Percentiles rank a stretch among this genome's conserved stretches.
phyloP scores from a whole-genome alignment of 2,329 filamentous ascomycete species.

The Ophiostoma perfectum region DNA sequence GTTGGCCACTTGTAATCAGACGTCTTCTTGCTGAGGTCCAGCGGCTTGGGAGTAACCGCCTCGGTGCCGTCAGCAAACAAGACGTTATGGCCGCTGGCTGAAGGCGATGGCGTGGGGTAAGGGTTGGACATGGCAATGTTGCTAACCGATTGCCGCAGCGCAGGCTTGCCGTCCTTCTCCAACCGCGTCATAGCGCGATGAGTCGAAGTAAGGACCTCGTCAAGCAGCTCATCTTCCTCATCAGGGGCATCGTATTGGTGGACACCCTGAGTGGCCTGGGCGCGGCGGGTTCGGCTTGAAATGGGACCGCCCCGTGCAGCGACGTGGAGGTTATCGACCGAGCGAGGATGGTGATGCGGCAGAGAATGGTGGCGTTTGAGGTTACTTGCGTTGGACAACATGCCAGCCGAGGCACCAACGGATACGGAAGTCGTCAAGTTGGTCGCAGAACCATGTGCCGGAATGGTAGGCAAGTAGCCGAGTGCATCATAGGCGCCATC shows the following conservation, averaged over 20 bases:
- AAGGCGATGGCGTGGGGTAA: constrained; percentile 65
- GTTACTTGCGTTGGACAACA: constrained; percentile 40
- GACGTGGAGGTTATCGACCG: constrained; percentile 58
- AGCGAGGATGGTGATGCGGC: constrained; percentile 57
- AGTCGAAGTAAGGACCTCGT: constrained; percentile 77
- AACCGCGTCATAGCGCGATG: constrained; percentile 68
- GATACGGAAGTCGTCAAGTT: constrained; percentile 27
- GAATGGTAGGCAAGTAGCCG: constrained; percentile 41
- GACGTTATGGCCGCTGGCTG: constrained; percentile 73
- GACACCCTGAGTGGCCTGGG: constrained; percentile 67
- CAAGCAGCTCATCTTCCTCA: constrained; percentile 91
- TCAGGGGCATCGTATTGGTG: constrained; percentile 90
- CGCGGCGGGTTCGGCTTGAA: constrained; percentile 73
- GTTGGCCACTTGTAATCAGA: constrained; percentile 77
- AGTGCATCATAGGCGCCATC: constrained; percentile 55
- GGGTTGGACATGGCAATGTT: constrained; percentile 57
- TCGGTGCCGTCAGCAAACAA: constrained; percentile 65
- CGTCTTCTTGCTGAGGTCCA: constrained; percentile 60
- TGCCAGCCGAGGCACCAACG: background rate
- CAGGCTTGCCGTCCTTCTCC: constrained; percentile 48
- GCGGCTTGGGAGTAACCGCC: constrained; percentile 60
- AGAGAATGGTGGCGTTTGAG: constrained; percentile 62
- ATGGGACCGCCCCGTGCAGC: constrained; percentile 57
- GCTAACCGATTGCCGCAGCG: constrained; percentile 58
- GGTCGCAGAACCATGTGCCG: constrained; percentile 46